A percentile compares a stretch with the other conserved stretches of the same genome.
phyloP scores from a whole-genome alignment of 768 basidiomycete species.

The Naganishia friedmannii region DNA sequence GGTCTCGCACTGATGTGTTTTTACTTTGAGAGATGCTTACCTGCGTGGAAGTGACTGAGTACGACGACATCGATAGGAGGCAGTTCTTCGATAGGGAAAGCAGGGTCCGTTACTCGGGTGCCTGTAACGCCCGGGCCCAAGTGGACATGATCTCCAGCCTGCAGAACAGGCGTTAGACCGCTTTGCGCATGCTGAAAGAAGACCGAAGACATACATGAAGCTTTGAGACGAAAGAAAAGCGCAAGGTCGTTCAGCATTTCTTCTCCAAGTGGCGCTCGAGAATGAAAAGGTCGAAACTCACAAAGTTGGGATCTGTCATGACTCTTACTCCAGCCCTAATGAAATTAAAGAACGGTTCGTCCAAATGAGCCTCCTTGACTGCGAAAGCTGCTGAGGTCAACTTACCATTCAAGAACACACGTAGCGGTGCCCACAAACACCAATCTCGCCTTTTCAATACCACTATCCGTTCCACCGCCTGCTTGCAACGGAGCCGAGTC shows the following conservation, averaged over 20 bases:
- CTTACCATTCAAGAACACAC: conserved; percentile 31
- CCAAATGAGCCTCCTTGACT: not conserved
- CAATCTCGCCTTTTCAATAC: conserved; percentile 28
- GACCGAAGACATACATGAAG: conserved; percentile 14
- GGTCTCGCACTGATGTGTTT: not conserved
- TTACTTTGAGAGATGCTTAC: conserved; percentile 9
- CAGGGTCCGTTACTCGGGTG: conserved; percentile 47
- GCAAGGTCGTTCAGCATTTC: not conserved
- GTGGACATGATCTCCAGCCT: conserved; percentile 48
- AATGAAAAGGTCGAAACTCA: not conserved
- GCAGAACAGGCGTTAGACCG: too few species aligned
- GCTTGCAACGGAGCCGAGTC: conserved; percentile 6
- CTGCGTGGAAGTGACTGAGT: conserved; percentile 46
- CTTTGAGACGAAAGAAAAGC: not conserved
- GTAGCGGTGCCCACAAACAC: conserved; percentile 31
- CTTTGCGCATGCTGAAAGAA: too few species aligned
- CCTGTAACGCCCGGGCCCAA: conserved; percentile 49
- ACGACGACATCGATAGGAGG: conserved; percentile 50
- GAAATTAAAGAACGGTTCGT: too few species aligned
- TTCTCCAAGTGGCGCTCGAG: not conserved
- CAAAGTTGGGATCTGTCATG: conserved; percentile 32
- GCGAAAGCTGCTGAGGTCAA: not conserved
- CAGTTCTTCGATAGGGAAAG: conserved; percentile 45
- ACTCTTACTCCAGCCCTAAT: conserved; percentile 28
- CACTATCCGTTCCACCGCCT: not conserved